Conservation (phyloP, 371 early-diverging fungal species). For the Sporodiniella umbellata region DNA sequence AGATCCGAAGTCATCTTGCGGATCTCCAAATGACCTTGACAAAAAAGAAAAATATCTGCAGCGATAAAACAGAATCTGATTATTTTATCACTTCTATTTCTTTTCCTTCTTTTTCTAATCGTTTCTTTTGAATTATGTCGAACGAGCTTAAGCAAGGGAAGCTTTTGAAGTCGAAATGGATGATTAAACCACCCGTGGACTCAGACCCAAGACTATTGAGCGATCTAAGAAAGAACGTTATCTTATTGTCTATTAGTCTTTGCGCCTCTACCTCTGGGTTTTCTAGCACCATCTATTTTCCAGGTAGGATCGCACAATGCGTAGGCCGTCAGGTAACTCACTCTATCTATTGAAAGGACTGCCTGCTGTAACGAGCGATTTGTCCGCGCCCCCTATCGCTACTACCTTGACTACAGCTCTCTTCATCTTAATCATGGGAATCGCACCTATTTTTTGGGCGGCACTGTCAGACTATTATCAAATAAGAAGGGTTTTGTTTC, state of each 20-base stretch:
- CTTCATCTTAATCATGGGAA: conserved; percentile 56
- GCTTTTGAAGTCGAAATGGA: neutral
- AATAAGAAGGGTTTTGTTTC: conserved; percentile 55
- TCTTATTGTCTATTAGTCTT: conserved; percentile 7
- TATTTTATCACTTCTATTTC: too few species aligned
- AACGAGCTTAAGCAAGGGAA: neutral
- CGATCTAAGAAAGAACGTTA: neutral
- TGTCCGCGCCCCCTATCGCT: conserved; percentile 43
- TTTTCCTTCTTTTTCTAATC: neutral
- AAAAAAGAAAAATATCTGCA: too few species aligned
- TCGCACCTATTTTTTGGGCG: conserved; percentile 65
- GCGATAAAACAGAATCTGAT: too few species aligned
- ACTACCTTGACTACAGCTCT: conserved; percentile 56
- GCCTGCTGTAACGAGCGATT: conserved; percentile 41
- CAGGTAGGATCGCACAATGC: too few species aligned
- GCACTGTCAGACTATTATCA: conserved; percentile 61
- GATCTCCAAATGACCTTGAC: too few species aligned
- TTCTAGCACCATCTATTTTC: conserved; percentile 27
- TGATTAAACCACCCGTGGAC: conserved; percentile 12
- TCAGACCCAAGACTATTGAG: conserved; percentile 11
- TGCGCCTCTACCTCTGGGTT: conserved; percentile 19
- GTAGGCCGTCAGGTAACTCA: too few species aligned
- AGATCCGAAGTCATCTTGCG: neutral
- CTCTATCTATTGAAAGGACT: conserved; percentile 27
- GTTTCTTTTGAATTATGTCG: conserved; percentile 4